These are phyloP conservation scores for Exophiala oligosperma DNA, from an alignment of 2,329 filamentous ascomycete genomes.

Conservation along the genomic window DNA sequence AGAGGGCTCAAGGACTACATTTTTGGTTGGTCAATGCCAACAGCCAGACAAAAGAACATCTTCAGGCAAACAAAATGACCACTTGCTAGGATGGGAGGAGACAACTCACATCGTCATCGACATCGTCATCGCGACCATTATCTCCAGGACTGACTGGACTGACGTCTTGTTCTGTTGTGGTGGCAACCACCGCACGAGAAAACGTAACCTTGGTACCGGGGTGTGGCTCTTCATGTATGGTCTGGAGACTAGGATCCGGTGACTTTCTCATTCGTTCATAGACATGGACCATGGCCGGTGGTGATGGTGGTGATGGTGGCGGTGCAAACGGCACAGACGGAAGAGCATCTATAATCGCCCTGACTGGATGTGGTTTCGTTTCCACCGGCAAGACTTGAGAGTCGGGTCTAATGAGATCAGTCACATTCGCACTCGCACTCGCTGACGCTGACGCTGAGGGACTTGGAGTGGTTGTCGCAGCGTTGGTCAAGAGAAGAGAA, in stretches of 20 bases:
- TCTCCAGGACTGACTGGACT: background rate
- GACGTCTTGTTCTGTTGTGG: background rate
- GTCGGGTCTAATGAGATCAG: background rate
- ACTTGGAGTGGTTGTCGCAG: background rate
- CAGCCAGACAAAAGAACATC: too few species aligned
- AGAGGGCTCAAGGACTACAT: background rate
- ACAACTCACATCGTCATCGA: background rate
- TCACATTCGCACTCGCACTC: too few species aligned
- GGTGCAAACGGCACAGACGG: background rate
- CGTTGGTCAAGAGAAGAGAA: background rate
- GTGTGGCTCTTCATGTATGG: constrained; percentile 19
- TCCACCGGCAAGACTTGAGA: background rate
- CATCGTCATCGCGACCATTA: background rate
- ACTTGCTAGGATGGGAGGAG: too few species aligned
- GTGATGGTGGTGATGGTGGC: background rate
- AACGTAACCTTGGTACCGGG: constrained; percentile 3
- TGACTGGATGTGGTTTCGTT: background rate
- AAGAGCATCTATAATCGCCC: background rate
- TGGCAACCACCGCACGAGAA: constrained; percentile 1
- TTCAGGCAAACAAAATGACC: too few species aligned
- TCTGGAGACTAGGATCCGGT: constrained; percentile 12
- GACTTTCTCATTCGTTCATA: constrained; percentile 9
- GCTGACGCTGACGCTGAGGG: background rate
- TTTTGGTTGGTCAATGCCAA: background rate
- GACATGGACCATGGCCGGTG: constrained; percentile 4